phyloP scores from a whole-genome alignment of 2,329 filamentous ascomycete species.

The Fusarium oxysporum region DNA sequence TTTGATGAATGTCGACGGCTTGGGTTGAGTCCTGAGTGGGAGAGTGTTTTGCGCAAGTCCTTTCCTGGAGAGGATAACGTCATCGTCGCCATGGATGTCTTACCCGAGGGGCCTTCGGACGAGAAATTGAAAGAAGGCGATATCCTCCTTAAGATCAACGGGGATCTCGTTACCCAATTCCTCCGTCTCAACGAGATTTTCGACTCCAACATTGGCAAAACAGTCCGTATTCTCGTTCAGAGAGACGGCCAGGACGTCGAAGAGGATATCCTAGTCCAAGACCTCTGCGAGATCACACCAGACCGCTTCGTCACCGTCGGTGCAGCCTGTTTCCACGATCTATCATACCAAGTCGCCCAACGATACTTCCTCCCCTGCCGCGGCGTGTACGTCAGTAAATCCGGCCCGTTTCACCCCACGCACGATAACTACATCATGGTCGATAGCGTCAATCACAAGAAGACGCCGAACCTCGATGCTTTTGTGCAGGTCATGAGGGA shows the following conservation, averaged over 20 bases:
- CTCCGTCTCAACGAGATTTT: conserved; percentile 90
- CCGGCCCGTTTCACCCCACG: conserved; percentile 2
- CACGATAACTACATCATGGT: conserved; percentile 66
- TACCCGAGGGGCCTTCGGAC: conserved; percentile 89
- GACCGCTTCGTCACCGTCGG: conserved; percentile 95
- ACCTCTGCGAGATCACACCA: conserved; percentile 92
- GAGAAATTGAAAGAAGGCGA: conserved; percentile 86
- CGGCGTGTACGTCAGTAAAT: conserved; percentile 80
- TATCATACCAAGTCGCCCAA: conserved; percentile 96
- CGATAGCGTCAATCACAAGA: conserved; percentile 82
- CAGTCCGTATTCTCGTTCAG: conserved; percentile 83
- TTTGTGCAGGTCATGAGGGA: conserved; percentile 53
- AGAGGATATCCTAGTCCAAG: conserved; percentile 84
- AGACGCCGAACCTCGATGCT: conserved; percentile 75
- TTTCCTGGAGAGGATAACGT: conserved; percentile 96
- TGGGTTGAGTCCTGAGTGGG: conserved; percentile 85
- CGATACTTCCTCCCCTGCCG: conserved; percentile 92
- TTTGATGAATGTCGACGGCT: conserved; percentile 96
- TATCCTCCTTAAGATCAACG: conserved; percentile 94
- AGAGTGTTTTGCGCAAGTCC: conserved; percentile 81
- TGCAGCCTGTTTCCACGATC: conserved; percentile 91
- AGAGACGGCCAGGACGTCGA: conserved; percentile 89
- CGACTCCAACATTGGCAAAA: conserved; percentile 81
- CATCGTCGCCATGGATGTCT: conserved; percentile 93
- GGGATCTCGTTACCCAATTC: conserved; percentile 91